Evolutionary conservation across 495 filamentous ascomycete genomes (phyloP), one percentile per base, ranked within the genome.

Genomic region (Lichenothelia convexa): DNA sequence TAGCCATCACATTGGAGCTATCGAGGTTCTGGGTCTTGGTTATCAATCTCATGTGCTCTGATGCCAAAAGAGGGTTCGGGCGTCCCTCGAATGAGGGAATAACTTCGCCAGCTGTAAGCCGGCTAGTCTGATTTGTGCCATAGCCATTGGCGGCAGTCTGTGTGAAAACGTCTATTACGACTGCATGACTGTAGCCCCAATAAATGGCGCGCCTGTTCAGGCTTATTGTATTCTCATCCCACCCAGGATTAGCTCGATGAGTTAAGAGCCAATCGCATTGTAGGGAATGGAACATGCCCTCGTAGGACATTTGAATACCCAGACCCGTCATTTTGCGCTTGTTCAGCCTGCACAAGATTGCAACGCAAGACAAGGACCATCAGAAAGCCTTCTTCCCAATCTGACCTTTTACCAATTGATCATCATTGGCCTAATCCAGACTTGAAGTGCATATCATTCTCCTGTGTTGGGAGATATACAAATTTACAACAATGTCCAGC

Each of bases 331-430:
- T 34, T 32, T 22, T 35, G 34, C 12, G 23, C n/a, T 6, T 39
- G 36, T 41, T 36, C 30, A 38, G 22, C 18, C 36, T 54, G 51
- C 53, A 50, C 51, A 54, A 49, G 23, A 45, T 44, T 44, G 46
- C 55, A 59, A 46, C 55, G 55, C 53, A 55, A 57, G 34, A 40
- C 37, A 17, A 40, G 35, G 48, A 59, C 48, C 57, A 42, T 45
- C 34, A 36, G 35, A 40, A 51, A 54, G 56, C 50, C 49, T 46
- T 45, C 47, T 33, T 56, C 57, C n/a, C n/a, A 59, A 61, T 73
- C 65, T 44, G 65, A 65, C 68, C 69, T 73, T 73, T 73, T 73
- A 73, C 69, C 69, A 66, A 45, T 51, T 46, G 53, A 41, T 68
- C 69, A 73, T 73, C 69, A 71, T 53, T 32, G 64, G 64, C 64